These are phyloP conservation scores for Sphaerulina musiva DNA, from an alignment of 2,329 filamentous ascomycete species.

Conservation along the genomic window DNA sequence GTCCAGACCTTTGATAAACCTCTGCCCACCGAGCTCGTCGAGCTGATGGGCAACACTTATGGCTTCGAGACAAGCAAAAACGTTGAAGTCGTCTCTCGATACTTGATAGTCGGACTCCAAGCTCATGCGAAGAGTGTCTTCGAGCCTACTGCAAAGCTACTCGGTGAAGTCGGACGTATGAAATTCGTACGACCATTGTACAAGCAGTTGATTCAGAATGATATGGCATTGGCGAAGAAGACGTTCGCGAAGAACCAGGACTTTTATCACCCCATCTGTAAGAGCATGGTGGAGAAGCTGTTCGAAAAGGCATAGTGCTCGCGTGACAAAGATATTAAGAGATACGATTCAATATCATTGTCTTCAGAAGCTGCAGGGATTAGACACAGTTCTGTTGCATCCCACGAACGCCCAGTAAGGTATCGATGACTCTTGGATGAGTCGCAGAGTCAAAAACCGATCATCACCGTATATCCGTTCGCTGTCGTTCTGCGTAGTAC, in stretches of 20 bases:
- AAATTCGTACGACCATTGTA: conserved; percentile 91
- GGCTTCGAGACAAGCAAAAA: conserved; percentile 69
- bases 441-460: too few species aligned
- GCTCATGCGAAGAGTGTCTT: conserved; percentile 65
- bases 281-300: conserved; percentile 71
- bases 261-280: conserved; percentile 95
- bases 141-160: conserved; percentile 62
- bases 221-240: conserved; percentile 65
- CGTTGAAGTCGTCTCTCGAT: conserved; percentile 76
- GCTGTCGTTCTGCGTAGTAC: too few species aligned
- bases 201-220: conserved; percentile 65
- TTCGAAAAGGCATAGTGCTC: conserved; percentile 22
- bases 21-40: conserved; percentile 59
- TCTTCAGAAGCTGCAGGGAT: too few species aligned
- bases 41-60: conserved; percentile 69
- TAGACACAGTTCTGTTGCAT: too few species aligned
- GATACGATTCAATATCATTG: too few species aligned
- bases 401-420: too few species aligned
- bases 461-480: too few species aligned
- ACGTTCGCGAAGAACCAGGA: conserved; percentile 83
- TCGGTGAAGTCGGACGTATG: conserved; percentile 85
- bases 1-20: conserved; percentile 62
- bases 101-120: conserved; percentile 70
- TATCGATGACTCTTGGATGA: too few species aligned
- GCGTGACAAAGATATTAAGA: background rate